Conservation (phyloP, 2,329 filamentous ascomycete genomes). For the Teratosphaeria epicoccoides region DNA sequence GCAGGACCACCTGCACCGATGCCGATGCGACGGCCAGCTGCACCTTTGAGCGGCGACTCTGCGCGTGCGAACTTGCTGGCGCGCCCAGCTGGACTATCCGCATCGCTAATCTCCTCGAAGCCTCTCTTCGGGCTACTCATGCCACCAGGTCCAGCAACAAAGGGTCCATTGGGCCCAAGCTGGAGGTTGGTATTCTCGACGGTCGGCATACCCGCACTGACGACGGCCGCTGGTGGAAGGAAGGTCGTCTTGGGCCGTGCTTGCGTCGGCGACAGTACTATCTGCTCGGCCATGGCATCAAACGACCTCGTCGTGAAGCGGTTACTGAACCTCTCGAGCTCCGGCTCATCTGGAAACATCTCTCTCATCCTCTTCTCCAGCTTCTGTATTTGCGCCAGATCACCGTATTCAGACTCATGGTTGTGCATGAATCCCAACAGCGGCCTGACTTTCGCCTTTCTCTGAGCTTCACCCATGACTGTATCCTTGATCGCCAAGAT, state of each 20-base stretch:
- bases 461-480: slow-evolving; percentile 31
- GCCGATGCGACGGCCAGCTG: slow-evolving; percentile 66
- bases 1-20: not conserved
- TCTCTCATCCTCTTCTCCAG: slow-evolving; percentile 88
- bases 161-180: slow-evolving; percentile 26
- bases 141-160: slow-evolving; percentile 15
- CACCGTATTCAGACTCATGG: slow-evolving; percentile 89
- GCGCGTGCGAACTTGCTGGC: slow-evolving; percentile 79
- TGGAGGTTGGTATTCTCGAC: slow-evolving; percentile 2
- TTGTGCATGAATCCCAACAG: slow-evolving; percentile 89
- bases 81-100: slow-evolving; percentile 49
- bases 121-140: slow-evolving; percentile 32
- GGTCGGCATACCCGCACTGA: slow-evolving; percentile 9
- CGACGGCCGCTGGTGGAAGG: slow-evolving; percentile 1
- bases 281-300: slow-evolving; percentile 68
- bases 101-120: slow-evolving; percentile 46
- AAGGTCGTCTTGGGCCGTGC: slow-evolving; percentile 36
- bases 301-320: slow-evolving; percentile 63
- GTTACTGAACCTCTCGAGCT: slow-evolving; percentile 61
- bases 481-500: slow-evolving; percentile 47
- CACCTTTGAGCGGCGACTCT: slow-evolving; percentile 87
- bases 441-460: slow-evolving; percentile 57
- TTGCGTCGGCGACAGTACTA: slow-evolving; percentile 77
- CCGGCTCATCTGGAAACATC: slow-evolving; percentile 81
- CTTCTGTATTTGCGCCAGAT: slow-evolving; percentile 80